phyloP scores from a whole-genome alignment of 164 flowering plant species.

The Tetrastigma voinierianum region DNA sequence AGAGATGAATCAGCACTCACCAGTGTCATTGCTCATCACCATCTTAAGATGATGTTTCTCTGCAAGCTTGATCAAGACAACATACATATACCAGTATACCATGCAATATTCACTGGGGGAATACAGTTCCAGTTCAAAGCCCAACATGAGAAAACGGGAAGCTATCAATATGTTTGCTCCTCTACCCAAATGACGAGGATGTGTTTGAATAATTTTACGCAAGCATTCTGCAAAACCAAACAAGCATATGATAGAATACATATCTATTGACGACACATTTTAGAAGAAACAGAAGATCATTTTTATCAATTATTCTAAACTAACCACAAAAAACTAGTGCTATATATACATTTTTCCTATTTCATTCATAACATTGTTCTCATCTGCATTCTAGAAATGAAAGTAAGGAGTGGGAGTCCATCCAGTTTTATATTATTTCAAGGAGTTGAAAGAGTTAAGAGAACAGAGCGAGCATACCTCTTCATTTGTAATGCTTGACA shows the following conservation, averaged over 20 bases:
- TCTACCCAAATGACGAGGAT: slow-evolving; percentile 90
- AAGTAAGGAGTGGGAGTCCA: too few relatives aligned
- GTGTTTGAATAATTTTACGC: slow-evolving; percentile 47
- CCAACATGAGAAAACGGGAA: slow-evolving; percentile 78
- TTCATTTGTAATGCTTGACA: slow-evolving; percentile 31
- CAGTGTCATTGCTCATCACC: slow-evolving; percentile 29
- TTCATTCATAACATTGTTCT: too few relatives aligned
- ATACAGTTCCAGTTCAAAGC: slow-evolving; percentile 93
- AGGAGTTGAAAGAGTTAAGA: background rate
- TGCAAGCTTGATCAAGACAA: slow-evolving; percentile 68
- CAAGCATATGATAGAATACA: background rate
- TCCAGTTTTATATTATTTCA: too few relatives aligned
- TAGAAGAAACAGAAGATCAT: background rate
- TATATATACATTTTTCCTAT: too few relatives aligned
- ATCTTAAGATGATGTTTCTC: slow-evolving; percentile 72
- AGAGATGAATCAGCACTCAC: slow-evolving; percentile 35
- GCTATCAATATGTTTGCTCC: slow-evolving; percentile 95
- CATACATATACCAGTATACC: slow-evolving; percentile 93
- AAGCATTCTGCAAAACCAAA: slow-evolving; percentile 49
- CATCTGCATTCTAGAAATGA: too few relatives aligned
- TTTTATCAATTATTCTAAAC: too few relatives aligned
- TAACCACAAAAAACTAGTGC: too few relatives aligned
- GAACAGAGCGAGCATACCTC: slow-evolving; percentile 43
- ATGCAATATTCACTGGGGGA: slow-evolving; percentile 94
- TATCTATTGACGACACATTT: background rate